These are phyloP conservation scores for Collybia mongolica DNA, from an alignment of 768 basidiomycete species.

Conservation along the genomic window DNA sequence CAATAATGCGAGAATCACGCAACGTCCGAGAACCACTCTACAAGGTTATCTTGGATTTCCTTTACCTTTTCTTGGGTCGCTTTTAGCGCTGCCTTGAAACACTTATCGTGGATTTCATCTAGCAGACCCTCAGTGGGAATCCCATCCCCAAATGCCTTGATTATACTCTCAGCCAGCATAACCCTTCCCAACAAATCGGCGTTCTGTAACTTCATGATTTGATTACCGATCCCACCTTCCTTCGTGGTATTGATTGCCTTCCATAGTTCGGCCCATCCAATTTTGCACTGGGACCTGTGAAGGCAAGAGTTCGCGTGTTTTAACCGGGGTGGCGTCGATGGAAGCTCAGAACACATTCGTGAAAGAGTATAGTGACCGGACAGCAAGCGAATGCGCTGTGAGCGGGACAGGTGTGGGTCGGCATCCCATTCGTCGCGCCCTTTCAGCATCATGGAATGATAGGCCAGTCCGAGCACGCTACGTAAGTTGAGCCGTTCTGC, in stretches of 20 bases:
- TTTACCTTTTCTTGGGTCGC: slow-evolving; percentile 42
- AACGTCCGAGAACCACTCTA: slow-evolving; percentile 46
- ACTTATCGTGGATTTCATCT: slow-evolving; percentile 41
- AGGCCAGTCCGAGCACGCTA: slow-evolving; percentile 46
- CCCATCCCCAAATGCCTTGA: slow-evolving; percentile 44
- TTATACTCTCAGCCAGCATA: slow-evolving; percentile 45
- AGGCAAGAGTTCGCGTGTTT: slow-evolving; percentile 41
- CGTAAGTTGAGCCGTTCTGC: slow-evolving; percentile 48
- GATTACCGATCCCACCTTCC: slow-evolving; percentile 19
- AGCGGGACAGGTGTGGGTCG: slow-evolving; percentile 41
- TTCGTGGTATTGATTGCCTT: slow-evolving; percentile 37
- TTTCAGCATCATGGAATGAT: slow-evolving; percentile 50
- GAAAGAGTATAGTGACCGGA: slow-evolving; percentile 52
- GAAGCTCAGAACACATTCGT: slow-evolving; percentile 42
- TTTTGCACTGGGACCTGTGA: slow-evolving; percentile 38
- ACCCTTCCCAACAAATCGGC: slow-evolving; percentile 44
- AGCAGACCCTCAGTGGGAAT: slow-evolving; percentile 36
- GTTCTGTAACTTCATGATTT: slow-evolving; percentile 37
- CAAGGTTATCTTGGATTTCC: slow-evolving; percentile 45
- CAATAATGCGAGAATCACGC: slow-evolving; percentile 7
- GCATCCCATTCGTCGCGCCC: slow-evolving; percentile 48
- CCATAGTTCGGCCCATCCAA: slow-evolving; percentile 47
- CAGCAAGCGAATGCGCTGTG: slow-evolving; percentile 51
- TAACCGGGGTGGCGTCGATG: slow-evolving; percentile 38
- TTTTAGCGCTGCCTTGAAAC: slow-evolving; percentile 39